phyloP scores from a whole-genome alignment of 768 basidiomycete genomes.

The Pleurotus salmoneostramineus region DNA sequence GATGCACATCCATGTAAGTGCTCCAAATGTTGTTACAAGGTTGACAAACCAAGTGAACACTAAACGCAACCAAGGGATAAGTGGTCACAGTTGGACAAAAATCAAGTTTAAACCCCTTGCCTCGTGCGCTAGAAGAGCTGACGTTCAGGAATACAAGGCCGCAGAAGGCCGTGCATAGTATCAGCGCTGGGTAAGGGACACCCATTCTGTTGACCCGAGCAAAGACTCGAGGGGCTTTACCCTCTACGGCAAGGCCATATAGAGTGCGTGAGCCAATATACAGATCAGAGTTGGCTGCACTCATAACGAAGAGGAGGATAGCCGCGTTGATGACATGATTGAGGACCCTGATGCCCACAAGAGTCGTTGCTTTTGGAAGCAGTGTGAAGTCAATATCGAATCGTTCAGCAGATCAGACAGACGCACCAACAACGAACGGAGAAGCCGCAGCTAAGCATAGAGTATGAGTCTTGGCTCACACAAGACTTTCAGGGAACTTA shows the following conservation, averaged over 20 bases:
- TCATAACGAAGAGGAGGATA: constrained; percentile 63
- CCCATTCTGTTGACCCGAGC: constrained; percentile 38
- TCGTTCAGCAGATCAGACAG: background rate
- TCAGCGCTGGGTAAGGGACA: constrained; percentile 47
- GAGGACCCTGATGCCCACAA: constrained; percentile 52
- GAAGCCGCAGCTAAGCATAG: constrained; percentile 46
- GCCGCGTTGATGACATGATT: constrained; percentile 64
- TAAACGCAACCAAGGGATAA: constrained; percentile 29
- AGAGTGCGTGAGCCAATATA: constrained; percentile 48
- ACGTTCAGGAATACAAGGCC: constrained; percentile 57
- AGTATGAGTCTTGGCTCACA: background rate
- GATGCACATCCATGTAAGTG: constrained; percentile 50
- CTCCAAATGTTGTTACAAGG: constrained; percentile 43
- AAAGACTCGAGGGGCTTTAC: constrained; percentile 45
- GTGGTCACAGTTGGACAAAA: background rate
- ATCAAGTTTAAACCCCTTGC: constrained; percentile 26
- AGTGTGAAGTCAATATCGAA: background rate
- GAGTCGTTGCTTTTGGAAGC: constrained; percentile 33
- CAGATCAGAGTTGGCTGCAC: constrained; percentile 61
- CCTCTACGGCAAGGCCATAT: constrained; percentile 45
- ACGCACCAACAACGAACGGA: constrained; percentile 54
- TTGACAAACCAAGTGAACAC: constrained; percentile 49
- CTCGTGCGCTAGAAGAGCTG: constrained; percentile 43
- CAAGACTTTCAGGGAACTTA: background rate
- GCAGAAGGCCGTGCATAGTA: constrained; percentile 53